These are phyloP conservation scores for Backusella mclennaniae DNA, from an alignment of 192 early-diverging fungal species.

Conservation along the genomic window DNA sequence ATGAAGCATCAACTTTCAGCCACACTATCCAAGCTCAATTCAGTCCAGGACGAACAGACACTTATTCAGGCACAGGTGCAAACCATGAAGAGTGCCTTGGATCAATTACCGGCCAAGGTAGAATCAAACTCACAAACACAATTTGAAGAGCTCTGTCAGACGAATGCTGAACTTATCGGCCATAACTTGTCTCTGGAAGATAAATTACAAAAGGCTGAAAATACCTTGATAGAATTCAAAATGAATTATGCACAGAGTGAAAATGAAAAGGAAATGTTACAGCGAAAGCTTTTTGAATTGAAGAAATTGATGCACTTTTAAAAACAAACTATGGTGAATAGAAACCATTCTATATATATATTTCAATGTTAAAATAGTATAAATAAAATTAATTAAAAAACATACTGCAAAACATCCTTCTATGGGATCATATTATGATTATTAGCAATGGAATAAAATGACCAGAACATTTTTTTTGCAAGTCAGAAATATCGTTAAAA, in stretches of 20 bases:
- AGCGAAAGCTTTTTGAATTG: constrained; percentile 37
- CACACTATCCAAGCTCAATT: constrained; percentile 49
- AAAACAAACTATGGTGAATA: not conserved
- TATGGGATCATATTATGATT: too few species aligned
- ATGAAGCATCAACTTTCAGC: constrained; percentile 62
- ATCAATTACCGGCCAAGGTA: constrained; percentile 48
- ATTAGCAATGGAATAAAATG: too few species aligned
- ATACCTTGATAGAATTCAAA: constrained; percentile 60
- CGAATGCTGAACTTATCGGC: constrained; percentile 79
- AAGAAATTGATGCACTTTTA: constrained; percentile 29
- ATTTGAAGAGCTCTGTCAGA: constrained; percentile 72
- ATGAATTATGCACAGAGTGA: constrained; percentile 82
- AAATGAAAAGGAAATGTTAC: constrained; percentile 71
- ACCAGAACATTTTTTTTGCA: too few species aligned
- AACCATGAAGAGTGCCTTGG: constrained; percentile 56
- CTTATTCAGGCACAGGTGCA: constrained; percentile 49
- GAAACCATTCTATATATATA: not conserved
- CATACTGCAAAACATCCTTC: too few species aligned
- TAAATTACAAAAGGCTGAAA: constrained; percentile 58
- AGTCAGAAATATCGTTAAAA: too few species aligned
- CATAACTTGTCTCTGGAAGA: constrained; percentile 66
- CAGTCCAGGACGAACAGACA: constrained; percentile 45
- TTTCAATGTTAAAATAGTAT: not conserved
- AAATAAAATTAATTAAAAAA: not conserved
- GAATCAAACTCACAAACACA: constrained; percentile 63